These are phyloP conservation scores for Colletotrichum cereale DNA, from an alignment of 2,329 filamentous ascomycete genomes.

Conservation along the genomic window DNA sequence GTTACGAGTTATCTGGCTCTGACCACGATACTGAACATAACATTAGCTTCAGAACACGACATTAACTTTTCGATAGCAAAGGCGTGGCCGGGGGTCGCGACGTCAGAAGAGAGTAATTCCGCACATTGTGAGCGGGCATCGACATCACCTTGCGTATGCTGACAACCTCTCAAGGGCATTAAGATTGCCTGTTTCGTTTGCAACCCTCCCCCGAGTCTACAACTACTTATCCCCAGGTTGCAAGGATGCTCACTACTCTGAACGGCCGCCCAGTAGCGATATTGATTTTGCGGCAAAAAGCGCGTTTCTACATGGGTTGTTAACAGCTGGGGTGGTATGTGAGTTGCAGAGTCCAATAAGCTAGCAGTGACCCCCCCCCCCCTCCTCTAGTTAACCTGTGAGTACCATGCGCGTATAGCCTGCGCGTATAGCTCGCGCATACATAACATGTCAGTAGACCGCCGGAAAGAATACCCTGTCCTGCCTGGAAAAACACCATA, in stretches of 20 bases:
- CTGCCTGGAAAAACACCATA: too few relatives aligned
- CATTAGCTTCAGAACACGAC: too few relatives aligned
- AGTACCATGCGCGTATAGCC: too few relatives aligned
- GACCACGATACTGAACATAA: fast-evolving
- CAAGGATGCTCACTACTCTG: not conserved
- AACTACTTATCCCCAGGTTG: constrained; percentile 17
- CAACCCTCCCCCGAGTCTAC: not conserved
- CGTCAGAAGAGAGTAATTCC: constrained; percentile 12
- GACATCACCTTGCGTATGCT: not conserved
- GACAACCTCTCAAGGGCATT: not conserved
- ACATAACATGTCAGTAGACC: too few relatives aligned
- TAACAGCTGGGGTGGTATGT: too few relatives aligned
- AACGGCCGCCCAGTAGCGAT: too few relatives aligned
- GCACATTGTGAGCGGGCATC: not conserved
- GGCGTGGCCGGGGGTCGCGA: not conserved
- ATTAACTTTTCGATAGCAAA: not conserved
- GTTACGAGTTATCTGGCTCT: not conserved
- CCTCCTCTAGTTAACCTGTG: too few relatives aligned
- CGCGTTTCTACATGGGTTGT: too few relatives aligned
- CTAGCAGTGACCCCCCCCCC: too few relatives aligned
- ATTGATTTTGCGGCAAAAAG: constrained; percentile 5
- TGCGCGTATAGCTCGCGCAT: too few relatives aligned
- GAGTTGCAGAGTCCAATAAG: too few relatives aligned
- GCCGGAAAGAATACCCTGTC: too few relatives aligned
- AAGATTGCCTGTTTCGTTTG: not conserved